Evolutionary conservation across 257 asterid species (phyloP).

Genomic region (Jasminum sambac): DNA sequence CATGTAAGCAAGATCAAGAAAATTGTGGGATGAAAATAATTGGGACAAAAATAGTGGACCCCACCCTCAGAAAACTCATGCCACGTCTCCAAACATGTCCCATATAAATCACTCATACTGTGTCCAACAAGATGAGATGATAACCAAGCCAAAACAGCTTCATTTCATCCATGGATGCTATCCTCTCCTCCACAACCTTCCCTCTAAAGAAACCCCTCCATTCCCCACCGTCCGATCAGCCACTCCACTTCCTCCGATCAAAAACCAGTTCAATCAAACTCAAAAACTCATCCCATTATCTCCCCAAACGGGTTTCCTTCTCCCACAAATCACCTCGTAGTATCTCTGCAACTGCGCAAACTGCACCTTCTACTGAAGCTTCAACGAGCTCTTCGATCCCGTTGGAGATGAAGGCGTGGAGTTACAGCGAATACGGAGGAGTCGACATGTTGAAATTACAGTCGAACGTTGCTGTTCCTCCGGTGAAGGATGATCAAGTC

Average conservation of each 20-base stretch:
- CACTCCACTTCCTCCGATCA: slow-evolving; percentile 30
- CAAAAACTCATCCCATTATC: slow-evolving; percentile 17
- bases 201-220: slow-evolving; percentile 39
- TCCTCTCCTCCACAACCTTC: slow-evolving; percentile 59
- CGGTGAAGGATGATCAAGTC: slow-evolving; percentile 69
- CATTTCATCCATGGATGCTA: slow-evolving; percentile 50
- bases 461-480: slow-evolving; percentile 56
- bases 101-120: slow-evolving; percentile 16
- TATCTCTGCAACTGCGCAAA: slow-evolving; percentile 54
- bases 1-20: not conserved
- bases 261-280: slow-evolving; percentile 19
- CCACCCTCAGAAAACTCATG: not conserved
- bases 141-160: slow-evolving; percentile 15
- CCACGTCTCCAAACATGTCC: not conserved
- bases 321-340: slow-evolving; percentile 26
- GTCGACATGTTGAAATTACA: slow-evolving; percentile 72
- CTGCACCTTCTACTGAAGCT: slow-evolving; percentile 50
- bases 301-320: slow-evolving; percentile 20
- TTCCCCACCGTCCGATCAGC: slow-evolving; percentile 24
- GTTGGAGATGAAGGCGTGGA: slow-evolving; percentile 83
- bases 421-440: slow-evolving; percentile 72
- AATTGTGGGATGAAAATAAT: not conserved
- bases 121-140: slow-evolving; percentile 10
- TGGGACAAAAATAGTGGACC: not conserved
- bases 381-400: slow-evolving; percentile 49